Base-by-base conservation (phyloP, 805 yeast species). In the Saturnispora sanitii region DNA sequence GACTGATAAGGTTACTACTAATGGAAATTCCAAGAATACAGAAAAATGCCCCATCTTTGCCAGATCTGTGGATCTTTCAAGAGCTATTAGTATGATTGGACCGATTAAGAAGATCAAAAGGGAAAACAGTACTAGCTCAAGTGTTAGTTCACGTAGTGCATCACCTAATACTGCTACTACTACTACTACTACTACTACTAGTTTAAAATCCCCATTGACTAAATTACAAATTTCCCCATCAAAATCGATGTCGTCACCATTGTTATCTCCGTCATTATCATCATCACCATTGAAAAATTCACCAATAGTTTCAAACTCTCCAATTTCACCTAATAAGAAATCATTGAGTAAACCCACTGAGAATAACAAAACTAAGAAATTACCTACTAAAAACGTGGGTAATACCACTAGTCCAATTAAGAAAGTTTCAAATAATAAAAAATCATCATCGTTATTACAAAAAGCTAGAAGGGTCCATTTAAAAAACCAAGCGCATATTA, bases 381-480 rank as follows among this genome's bases (percentile, higher is more conserved):
- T n/a, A n/a, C n/a, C n/a, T n/a, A n/a, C n/a, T n/a, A n/a, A n/a
- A n/a, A n/a, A n/a, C n/a, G n/a, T n/a, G n/a, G n/a, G n/a, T n/a
- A n/a, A n/a, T n/a, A n/a, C n/a, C n/a, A n/a, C n/a, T n/a, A n/a
- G n/a, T n/a, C n/a, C n/a, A n/a, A n/a, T n/a, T n/a, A n/a, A n/a
- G n/a, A n/a, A n/a, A 7, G n/a, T 11, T 4, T 2, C 35, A 27
- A 9, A 9, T 7, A 27, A 42, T 33, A 33, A 42, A 31, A 19
- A 31, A 31, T 13, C 25, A n/a, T 17, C 30, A 7, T 38, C 41
- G n/a, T 27, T 38, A 16, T 21, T 38, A 32, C 33, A 27, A 28
- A 38, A 38, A 18, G 41, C 41, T 9, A 28, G 37, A 13, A 19
- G 33, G 21, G 37, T 38, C 4, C 41, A 38, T 28, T 38, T 37